These are phyloP conservation scores for Aspergillus incahuasiensis DNA, from an alignment of 495 filamentous ascomycete genomes.

Conservation along the genomic window DNA sequence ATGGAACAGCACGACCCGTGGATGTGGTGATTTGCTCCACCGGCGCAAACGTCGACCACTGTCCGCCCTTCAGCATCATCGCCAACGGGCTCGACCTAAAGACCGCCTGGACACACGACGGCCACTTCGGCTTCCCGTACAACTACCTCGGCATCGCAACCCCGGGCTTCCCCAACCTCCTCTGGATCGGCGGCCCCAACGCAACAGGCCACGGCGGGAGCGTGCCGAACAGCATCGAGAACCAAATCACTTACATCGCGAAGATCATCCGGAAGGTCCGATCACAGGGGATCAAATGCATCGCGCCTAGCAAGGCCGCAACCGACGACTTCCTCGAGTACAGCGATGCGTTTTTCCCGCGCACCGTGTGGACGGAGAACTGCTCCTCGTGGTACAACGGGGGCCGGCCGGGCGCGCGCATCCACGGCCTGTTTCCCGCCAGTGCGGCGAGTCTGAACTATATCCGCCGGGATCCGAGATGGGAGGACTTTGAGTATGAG, in stretches of 20 bases:
- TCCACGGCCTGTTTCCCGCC: constrained; percentile 65
- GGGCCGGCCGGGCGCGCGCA: constrained; percentile 48
- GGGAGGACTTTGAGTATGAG: constrained; percentile 70
- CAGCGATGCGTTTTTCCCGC: constrained; percentile 56
- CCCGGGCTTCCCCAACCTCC: constrained; percentile 62
- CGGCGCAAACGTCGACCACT: constrained; percentile 56
- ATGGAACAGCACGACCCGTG: constrained; percentile 46
- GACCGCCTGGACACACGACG: constrained; percentile 45
- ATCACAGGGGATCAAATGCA: constrained; percentile 58
- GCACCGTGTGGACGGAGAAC: constrained; percentile 55
- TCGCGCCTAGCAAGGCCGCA: constrained; percentile 48
- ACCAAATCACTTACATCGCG: constrained; percentile 54
- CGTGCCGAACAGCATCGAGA: constrained; percentile 51
- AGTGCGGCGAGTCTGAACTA: constrained; percentile 55
- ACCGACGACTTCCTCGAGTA: constrained; percentile 61
- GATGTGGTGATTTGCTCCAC: constrained; percentile 67
- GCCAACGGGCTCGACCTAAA: constrained; percentile 47
- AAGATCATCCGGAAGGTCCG: constrained; percentile 61
- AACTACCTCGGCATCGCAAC: constrained; percentile 60
- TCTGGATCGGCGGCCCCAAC: constrained; percentile 50
- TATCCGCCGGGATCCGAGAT: constrained; percentile 55
- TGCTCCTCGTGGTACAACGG: constrained; percentile 71
- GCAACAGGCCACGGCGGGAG: constrained; percentile 47
- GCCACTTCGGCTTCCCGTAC: constrained; percentile 55
- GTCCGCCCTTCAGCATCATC: constrained; percentile 55